Evolutionary conservation across 805 yeast species (phyloP), one percentile per base, ranked within the genome.

Genomic region (Monosporozyma aerobia): DNA sequence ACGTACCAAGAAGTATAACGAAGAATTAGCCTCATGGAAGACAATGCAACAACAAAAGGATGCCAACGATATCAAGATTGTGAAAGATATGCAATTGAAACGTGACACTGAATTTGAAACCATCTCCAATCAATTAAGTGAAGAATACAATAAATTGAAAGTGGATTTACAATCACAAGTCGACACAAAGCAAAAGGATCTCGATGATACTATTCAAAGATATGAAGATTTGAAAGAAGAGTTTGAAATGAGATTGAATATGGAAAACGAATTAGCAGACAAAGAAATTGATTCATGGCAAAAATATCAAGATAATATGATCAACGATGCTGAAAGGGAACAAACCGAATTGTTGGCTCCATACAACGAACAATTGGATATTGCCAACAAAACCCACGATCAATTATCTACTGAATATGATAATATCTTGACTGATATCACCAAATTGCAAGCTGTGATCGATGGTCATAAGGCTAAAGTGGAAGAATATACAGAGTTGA

Each of bases 41-140:
- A 62, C 65, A 44, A 68, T 73, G 55, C 74, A 73, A 59, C 64
- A 60, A 54, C 65, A 68, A 33, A 69, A 68, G 54, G 69, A 69
- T 55, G 57, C 62, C 40, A 77, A 77, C 57, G 74, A 72, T 51
- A 67, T 70, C 53, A 69, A 68, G 50, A 68, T 68, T 44, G 69
- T 72, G 52, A 56, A 64, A 44, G 74, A 71, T 32, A 68, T 70
- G 1, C 77, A 74, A 57, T 76, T 73, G 47, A 76, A 76, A 60
- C 77, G 76, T 63, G 47, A 40, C 27, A 48, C 51, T 14, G 61
- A 58, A 35, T 53, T 44, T 32, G 30, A 40, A 10, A 46, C 48
- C 13, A 75, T 78, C 22, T 69, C 68, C 48, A 72, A 75, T 51
- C 74, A 74, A 59, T 80, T 77, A 51, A 77, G 78, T 63, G 69